Percentiles rank a stretch among this genome's conserved stretches.
These are phyloP conservation scores for Heracleum sosnowskyi DNA, from an alignment of 129 eudicot species.

Conservation along the genomic window DNA sequence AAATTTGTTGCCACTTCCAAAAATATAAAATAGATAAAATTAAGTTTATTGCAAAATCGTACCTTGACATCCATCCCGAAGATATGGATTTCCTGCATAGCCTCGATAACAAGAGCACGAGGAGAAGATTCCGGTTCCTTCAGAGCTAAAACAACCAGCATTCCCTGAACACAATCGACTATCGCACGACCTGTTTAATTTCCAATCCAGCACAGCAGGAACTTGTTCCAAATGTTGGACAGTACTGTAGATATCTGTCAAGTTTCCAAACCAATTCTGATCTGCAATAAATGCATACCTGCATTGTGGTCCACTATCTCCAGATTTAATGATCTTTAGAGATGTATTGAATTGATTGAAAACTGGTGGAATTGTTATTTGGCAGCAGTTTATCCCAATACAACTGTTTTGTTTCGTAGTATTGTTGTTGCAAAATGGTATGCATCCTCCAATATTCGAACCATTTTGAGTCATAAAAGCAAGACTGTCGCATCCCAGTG, in stretches of 20 bases:
- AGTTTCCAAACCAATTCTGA: not conserved
- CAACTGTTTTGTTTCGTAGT: not conserved
- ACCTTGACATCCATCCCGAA: not conserved
- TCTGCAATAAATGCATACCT: not conserved
- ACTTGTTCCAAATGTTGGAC: not conserved
- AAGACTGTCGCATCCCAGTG: slow-evolving; percentile 12
- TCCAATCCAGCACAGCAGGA: slow-evolving; percentile 9
- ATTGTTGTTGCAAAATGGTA: not conserved
- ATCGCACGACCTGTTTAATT: not conserved
- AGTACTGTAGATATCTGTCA: not conserved
- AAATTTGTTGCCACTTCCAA: no score
- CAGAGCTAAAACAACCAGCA: not conserved
- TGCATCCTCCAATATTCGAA: not conserved
- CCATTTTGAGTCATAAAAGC: not conserved
- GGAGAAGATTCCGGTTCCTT: no score
- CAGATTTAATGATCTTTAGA: no score
- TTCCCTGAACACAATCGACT: not conserved
- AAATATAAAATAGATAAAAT: no score
- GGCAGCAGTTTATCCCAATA: no score
- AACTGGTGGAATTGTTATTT: no score
- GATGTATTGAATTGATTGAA: no score
- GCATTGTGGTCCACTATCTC: not conserved
- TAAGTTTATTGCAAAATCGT: not conserved
- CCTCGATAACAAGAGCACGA: not conserved
- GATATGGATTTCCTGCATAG: not conserved